Conservation (phyloP, 2,329 filamentous ascomycete genomes). For the Aspergillus pseudoviridinutans region DNA sequence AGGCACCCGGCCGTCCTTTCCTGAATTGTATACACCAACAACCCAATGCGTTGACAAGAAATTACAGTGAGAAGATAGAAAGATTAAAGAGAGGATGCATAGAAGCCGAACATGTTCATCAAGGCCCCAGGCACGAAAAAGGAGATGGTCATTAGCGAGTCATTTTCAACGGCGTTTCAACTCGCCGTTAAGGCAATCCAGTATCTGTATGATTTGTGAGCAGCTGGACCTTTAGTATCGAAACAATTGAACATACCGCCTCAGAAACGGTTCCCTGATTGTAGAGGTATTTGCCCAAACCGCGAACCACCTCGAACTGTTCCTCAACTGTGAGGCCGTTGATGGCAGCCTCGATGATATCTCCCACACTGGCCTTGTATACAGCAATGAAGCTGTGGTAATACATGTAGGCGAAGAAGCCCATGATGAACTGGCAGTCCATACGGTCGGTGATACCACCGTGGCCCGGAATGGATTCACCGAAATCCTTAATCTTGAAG, state of each 20-base stretch:
- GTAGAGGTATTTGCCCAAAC: slow-evolving; percentile 60
- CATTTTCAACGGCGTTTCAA: slow-evolving; percentile 28
- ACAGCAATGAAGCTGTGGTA: slow-evolving; percentile 95
- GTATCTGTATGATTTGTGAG: slow-evolving; percentile 20
- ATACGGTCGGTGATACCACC: slow-evolving; percentile 98
- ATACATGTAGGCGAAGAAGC: slow-evolving; percentile 97
- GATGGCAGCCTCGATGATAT: slow-evolving; percentile 86
- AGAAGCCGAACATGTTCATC: slow-evolving; percentile 7
- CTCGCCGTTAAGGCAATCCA: slow-evolving; percentile 36
- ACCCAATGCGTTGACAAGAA: slow-evolving; percentile 8
- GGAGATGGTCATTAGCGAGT: slow-evolving; percentile 10
- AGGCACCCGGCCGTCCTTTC: neutral
- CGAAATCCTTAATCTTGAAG: slow-evolving; percentile 99
- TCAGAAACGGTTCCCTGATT: slow-evolving; percentile 58
- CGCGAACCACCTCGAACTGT: slow-evolving; percentile 73
- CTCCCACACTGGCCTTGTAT: slow-evolving; percentile 78
- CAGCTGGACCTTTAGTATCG: slow-evolving; percentile 12
- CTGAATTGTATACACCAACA: slow-evolving; percentile 9
- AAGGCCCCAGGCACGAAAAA: slow-evolving; percentile 7
- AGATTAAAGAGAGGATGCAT: slow-evolving; percentile 9
- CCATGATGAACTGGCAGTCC: slow-evolving; percentile 99
- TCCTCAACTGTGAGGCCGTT: slow-evolving; percentile 83
- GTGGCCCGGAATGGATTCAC: slow-evolving; percentile 94
- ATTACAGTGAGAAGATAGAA: slow-evolving; percentile 7
- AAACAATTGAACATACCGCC: slow-evolving; percentile 40